phyloP scores from a whole-genome alignment of 202 grass and related monocot species.

The Schoenoplectus tabernaemontani region DNA sequence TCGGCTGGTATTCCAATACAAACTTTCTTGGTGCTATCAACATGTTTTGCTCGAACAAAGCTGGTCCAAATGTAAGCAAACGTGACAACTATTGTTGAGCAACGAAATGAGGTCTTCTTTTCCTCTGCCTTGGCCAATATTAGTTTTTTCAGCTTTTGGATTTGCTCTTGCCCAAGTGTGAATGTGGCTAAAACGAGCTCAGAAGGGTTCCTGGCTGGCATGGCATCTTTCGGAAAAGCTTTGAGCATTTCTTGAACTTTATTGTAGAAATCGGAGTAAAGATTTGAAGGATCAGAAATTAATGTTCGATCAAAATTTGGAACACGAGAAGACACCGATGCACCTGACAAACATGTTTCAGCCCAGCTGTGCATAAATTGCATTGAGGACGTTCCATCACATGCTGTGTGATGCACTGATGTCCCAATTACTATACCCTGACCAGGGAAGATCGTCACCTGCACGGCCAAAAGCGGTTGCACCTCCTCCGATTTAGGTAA shows the following conservation, averaged over 20 bases:
- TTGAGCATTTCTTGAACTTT: not conserved
- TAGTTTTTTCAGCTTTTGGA: slow-evolving; percentile 22
- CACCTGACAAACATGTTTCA: not conserved
- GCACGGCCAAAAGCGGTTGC: not conserved
- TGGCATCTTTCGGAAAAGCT: not conserved
- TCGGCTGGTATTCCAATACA: slow-evolving; percentile 5
- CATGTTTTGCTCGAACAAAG: slow-evolving; percentile 15
- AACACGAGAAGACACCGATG: not conserved
- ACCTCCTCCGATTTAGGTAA: slow-evolving; percentile 1
- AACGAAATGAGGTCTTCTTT: not conserved
- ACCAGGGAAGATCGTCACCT: slow-evolving; percentile 20
- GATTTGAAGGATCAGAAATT: slow-evolving; percentile 24
- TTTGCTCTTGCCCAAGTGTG: not conserved
- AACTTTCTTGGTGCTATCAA: not conserved
- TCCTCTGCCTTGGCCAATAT: not conserved
- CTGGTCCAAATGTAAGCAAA: slow-evolving; percentile 22
- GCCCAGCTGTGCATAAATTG: slow-evolving; percentile 30
- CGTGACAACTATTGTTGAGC: slow-evolving; percentile 25
- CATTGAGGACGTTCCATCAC: slow-evolving; percentile 23
- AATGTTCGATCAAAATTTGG: slow-evolving; percentile 24
- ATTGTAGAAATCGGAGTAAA: slow-evolving; percentile 16
- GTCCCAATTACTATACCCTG: slow-evolving; percentile 23
- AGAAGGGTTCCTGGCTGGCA: not conserved
- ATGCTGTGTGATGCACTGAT: slow-evolving; percentile 21
- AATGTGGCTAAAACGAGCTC: slow-evolving; percentile 27